Evolutionary conservation across 129 eudicot species (phyloP), one percentile per base, ranked within the genome.

Genomic region (Daucus carota): DNA sequence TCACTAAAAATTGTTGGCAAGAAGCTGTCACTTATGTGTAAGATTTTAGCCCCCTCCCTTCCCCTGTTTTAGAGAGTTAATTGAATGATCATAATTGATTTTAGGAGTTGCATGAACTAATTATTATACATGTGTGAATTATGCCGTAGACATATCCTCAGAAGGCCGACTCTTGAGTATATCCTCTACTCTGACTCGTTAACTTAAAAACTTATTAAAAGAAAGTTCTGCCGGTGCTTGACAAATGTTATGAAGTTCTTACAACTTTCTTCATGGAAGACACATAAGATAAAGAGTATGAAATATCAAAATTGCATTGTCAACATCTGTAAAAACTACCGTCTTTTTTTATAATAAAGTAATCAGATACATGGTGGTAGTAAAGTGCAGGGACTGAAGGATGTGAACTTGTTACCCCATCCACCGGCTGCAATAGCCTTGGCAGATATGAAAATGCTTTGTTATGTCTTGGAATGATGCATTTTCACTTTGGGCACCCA

Each of bases 361-460:
- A 78, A 90, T 76, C 50, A 75, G 73, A 69, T 34, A 52, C 65
- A 76, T 24, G 62, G 84, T 77, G 76, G 72, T 69, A 76, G 73
- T 86, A 81, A 88, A 93, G 99, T 86, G 99, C 99, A 89, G 99
- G 97, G 94, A 92, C 86, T 79, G 99, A 95, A 86, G 97, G 99
- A 71, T 86, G 84, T 62, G 99, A 91, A 81, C 73, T 80, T 81
- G 86, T 82, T 72, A 85, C 97, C 63, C 73, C 96, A 69, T 75
- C 74, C 43, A 73, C 86, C 79, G 89, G 87, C 73, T 86, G 83
- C 76, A 85, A 72, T 72, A 82, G 78, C 79, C 75, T 76, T 13
- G 99, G 97, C 77, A 89, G 97, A 91, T 91, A 91, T 81, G 99
- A 95, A 83, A 84, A 86, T 80, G 99, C 99, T 75, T 81, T 95